Conservation (phyloP, 805 yeast species). For the Danielia oregonensis region DNA sequence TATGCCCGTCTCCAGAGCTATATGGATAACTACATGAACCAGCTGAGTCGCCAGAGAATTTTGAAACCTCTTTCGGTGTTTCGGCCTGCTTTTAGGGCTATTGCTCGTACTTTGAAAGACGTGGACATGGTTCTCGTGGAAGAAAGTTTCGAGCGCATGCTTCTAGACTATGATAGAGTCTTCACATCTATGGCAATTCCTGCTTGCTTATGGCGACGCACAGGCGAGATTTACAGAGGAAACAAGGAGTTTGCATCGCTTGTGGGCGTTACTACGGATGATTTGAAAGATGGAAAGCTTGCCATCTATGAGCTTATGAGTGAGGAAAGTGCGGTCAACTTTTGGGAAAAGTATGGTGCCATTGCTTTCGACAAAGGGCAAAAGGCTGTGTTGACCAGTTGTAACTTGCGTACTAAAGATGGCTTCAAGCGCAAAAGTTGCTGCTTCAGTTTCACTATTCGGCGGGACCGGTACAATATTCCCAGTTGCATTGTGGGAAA, state of each 20-base stretch:
- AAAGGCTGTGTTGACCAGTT: constrained; percentile 90
- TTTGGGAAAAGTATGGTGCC: constrained; percentile 97
- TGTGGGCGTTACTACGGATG: constrained; percentile 87
- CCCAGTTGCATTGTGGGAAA: constrained; percentile 96
- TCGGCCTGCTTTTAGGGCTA: constrained; percentile 90
- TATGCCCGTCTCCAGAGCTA: constrained; percentile 84
- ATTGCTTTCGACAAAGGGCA: constrained; percentile 95
- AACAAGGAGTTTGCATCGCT: constrained; percentile 93
- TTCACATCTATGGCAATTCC: constrained; percentile 98
- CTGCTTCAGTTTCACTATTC: constrained; percentile 89
- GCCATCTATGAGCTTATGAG: constrained; percentile 93
- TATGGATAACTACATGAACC: constrained; percentile 90
- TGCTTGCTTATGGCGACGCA: constrained; percentile 94
- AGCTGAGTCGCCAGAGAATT: constrained; percentile 77
- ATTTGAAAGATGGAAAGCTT: constrained; percentile 83
- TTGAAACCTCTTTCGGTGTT: constrained; percentile 80
- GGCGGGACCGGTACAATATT: constrained; percentile 89
- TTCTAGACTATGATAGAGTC: constrained; percentile 88
- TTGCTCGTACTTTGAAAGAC: constrained; percentile 85
- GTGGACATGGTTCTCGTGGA: constrained; percentile 89
- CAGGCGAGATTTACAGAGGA: constrained; percentile 93
- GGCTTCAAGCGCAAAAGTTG: constrained; percentile 79
- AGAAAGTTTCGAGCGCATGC: constrained; percentile 90
- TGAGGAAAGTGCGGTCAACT: constrained; percentile 93
- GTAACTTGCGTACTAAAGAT: constrained; percentile 79